These are phyloP conservation scores for Aspergillus caelatus DNA, from an alignment of 2,329 filamentous ascomycete genomes.

Conservation along the genomic window DNA sequence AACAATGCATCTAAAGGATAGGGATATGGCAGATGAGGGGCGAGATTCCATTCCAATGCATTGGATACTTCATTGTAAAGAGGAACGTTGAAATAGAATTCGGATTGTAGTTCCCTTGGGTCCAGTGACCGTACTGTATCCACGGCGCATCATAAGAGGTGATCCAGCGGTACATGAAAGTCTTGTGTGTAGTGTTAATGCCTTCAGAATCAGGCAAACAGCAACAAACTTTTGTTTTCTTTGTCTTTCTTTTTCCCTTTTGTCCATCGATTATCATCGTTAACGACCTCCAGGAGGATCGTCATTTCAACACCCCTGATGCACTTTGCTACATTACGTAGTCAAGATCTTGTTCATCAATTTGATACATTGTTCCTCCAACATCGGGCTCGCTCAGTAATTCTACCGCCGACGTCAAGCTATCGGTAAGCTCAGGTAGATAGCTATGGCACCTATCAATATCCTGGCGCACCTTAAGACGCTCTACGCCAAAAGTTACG, in stretches of 20 bases:
- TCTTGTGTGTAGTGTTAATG: not conserved
- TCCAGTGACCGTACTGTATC: not conserved
- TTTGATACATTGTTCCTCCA: not conserved
- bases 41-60: not conserved
- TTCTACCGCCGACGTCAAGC: not conserved
- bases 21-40: not conserved
- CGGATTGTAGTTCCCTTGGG: not conserved
- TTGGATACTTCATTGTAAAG: not conserved
- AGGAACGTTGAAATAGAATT: not conserved
- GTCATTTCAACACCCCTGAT: constrained; percentile 5
- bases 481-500: constrained; percentile 35
- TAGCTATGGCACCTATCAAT: constrained; percentile 36
- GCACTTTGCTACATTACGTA: not conserved
- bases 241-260: constrained; percentile 9
- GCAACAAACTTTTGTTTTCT: constrained; percentile 6
- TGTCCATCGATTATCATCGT: constrained; percentile 1
- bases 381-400: not conserved
- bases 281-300: constrained; percentile 7
- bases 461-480: constrained; percentile 36
- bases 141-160: not conserved
- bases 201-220: constrained; percentile 16
- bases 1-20: not conserved
- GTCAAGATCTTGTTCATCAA: not conserved
- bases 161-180: not conserved
- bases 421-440: not conserved